These are phyloP conservation scores for Russula griseocarnosa DNA, from an alignment of 768 basidiomycete genomes.

Conservation along the genomic window DNA sequence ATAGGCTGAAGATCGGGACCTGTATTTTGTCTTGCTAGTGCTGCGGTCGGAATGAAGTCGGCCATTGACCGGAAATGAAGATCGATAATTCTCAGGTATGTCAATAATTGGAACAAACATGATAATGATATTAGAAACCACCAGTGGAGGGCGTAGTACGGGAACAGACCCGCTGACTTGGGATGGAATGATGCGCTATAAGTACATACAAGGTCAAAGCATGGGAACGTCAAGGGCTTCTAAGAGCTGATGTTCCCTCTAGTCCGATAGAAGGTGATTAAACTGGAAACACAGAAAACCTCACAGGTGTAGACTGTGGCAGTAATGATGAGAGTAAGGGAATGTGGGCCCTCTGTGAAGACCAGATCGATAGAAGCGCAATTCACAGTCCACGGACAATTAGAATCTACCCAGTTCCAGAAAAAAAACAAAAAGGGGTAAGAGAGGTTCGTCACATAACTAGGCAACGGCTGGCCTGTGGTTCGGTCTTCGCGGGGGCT, in stretches of 20 bases:
- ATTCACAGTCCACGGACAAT: conserved; percentile 11
- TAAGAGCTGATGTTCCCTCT: conserved; percentile 17
- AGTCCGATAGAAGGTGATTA: conserved; percentile 22
- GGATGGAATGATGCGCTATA: conserved; percentile 19
- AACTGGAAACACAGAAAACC: conserved; percentile 14
- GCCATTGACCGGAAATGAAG: conserved; percentile 2
- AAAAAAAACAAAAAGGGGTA: not conserved
- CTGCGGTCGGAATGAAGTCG: conserved; percentile 5
- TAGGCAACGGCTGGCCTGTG: conserved; percentile 45
- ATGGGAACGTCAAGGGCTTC: conserved; percentile 21
- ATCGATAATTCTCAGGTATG: not conserved
- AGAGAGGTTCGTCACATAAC: conserved; percentile 47
- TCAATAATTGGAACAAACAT: conserved; percentile 4
- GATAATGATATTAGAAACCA: conserved; percentile 30
- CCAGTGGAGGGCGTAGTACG: conserved; percentile 30
- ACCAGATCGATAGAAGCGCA: conserved; percentile 11
- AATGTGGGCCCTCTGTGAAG: conserved; percentile 10
- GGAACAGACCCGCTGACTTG: conserved; percentile 28
- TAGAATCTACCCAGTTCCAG: conserved; percentile 14
- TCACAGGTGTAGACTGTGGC: conserved; percentile 17
- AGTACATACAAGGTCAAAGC: conserved; percentile 28
- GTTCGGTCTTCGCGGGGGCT: conserved; percentile 46
- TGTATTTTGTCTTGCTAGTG: not conserved
- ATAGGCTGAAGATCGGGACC: not conserved
- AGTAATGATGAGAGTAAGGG: conserved; percentile 9